Base-by-base conservation (phyloP, 768 basidiomycete genomes). In the Mycena alexandri region DNA sequence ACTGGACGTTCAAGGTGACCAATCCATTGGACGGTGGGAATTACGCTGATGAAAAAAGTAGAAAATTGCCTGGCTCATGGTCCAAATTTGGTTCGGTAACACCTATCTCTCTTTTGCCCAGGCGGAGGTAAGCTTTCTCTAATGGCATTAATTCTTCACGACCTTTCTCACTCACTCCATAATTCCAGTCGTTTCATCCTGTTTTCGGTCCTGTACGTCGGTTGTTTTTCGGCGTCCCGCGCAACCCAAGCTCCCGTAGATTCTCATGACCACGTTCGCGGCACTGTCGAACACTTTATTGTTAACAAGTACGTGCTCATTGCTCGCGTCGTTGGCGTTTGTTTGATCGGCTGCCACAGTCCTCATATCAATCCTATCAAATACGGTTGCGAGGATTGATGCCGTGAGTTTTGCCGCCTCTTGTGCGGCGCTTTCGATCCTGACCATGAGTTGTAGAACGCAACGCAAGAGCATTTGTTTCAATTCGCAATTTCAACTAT, bases 331-430 rank as follows among this genome's bases (percentile, higher is more conserved):
- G 59, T 42, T 56, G 43, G 38, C 41, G 21, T n/a, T 56, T 53
- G n/a, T 69, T 51, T 70, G 53, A 57, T 51, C 33, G 46, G 16
- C 59, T 38, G 38, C 57, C 41, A n/a, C 71, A 86, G 84, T 96
- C 74, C 83, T 97, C 51, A 96, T 97, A 66, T 96, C 94, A 10
- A 93, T 96, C 52, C 79, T 98, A 36, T 95, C 95, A 6, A 96
- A 96, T 75, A 95, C 94, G 0, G 95, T 94, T 65, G 92, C 93
- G 3, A 82, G 86, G 55, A 95, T 98, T 65, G 92, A 91, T 77
- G 85, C 89, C 76, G 86, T 85, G 61, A 65, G 73, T 71, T 38
- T 36, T 29, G 29, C 29, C 33, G 51, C 21, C 12, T n/a, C 38
- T 46, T 25, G 42, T 36, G 52, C 42, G 22, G 17, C 46, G 61